Base-by-base conservation (phyloP, 345 rosid species). In the Syzygium jambos region DNA sequence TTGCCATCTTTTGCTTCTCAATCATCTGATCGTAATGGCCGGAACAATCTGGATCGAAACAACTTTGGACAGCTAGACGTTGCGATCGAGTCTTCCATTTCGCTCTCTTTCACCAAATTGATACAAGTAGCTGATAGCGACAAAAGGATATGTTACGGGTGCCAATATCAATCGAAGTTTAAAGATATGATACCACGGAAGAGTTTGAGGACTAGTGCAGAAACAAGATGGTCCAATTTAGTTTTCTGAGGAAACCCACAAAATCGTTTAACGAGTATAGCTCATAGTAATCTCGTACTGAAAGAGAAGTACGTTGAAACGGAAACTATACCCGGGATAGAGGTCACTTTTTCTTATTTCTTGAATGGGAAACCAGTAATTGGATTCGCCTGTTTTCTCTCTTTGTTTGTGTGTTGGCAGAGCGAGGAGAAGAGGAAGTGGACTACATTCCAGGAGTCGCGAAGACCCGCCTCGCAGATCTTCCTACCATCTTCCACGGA, bases 391-490 rank as follows among this genome's bases (percentile, higher is more conserved):
- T 4, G 78, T 68, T 34, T 16, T 17, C 78, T 68, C 23, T 68
- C 3, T 68, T 65, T 65, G 43, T 68, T 38, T 38, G 46, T 30
- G 78, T 1, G 78, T 68, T 34, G 78, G 65, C 34, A 88, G 89
- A 78, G 80, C 19, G 86, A 43, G 89, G 88, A 23, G 87, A 89
- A 3, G 87, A 87, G 63, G 13, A 41, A 27, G 89, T 86, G 80
- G 89, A 86, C 30, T 73, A 83, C 86, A 53, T 90, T 46, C 88
- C 90, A 3, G 89, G 91, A 87, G 56, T 89, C 29, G 55, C 91
- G 52, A 55, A 87, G 13, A 78, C 84, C 21, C 92, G 89, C 10
- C 11, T 90, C 14, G 41, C 87, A 12, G 91, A 92, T 77, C 65
- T 88, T 89, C 43, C 87, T 52, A 53, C 52, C 16, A 65, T 88